Conservation (phyloP, 2,329 filamentous ascomycete genomes). For the Clonostachys rhizophaga region DNA sequence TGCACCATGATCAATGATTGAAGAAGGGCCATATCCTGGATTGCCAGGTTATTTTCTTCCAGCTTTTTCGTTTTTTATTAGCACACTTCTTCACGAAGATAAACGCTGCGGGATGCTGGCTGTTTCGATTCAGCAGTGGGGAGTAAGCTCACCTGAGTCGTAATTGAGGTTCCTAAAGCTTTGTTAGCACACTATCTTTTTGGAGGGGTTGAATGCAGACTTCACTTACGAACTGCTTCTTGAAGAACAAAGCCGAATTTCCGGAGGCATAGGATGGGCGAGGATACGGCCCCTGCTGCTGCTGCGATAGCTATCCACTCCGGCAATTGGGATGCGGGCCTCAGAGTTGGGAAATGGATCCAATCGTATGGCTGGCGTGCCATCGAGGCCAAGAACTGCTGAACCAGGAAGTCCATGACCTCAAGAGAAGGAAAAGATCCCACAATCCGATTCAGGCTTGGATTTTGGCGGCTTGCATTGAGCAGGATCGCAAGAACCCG, state of each 20-base stretch:
- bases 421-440: conserved; percentile 59
- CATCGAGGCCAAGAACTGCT: conserved; percentile 55
- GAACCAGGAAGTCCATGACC: conserved; percentile 55
- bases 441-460: conserved; percentile 45
- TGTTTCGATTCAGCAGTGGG: no score
- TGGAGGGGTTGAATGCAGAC: no score
- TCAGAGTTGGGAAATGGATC: conserved; percentile 58
- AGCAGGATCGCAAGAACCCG: conserved; percentile 61
- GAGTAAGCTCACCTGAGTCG: conserved; percentile 1
- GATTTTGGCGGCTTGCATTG: conserved; percentile 46
- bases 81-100: no score
- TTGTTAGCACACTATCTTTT: background rate
- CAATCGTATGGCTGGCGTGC: conserved; percentile 52
- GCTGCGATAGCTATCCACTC: conserved; percentile 57
- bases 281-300: conserved; percentile 55
- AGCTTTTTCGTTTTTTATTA: conserved; percentile 22
- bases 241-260: conserved; percentile 56
- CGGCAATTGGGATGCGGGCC: conserved; percentile 46
- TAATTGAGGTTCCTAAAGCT: background rate
- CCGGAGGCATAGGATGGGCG: conserved; percentile 51
- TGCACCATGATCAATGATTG: conserved; percentile 43
- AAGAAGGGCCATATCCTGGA: conserved; percentile 28
- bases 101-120: no score
- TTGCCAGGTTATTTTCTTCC: conserved; percentile 41
- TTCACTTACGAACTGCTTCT: conserved; percentile 39